Evolutionary conservation across 331 rosid species (phyloP).

Genomic region (Pyracantha coccinea): DNA sequence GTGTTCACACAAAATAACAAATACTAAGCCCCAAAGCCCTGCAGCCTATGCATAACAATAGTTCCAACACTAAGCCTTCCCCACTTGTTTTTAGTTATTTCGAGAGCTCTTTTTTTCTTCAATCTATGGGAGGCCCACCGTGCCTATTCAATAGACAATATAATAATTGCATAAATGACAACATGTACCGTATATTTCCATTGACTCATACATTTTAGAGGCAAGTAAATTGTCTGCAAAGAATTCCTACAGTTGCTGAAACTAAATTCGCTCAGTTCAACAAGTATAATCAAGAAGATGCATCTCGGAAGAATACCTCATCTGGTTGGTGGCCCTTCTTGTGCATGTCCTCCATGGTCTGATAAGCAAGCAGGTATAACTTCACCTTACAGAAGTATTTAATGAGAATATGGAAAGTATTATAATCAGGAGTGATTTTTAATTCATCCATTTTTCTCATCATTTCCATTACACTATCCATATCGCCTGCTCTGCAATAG

Average conservation of each 20-base stretch:
- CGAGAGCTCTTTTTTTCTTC: not conserved
- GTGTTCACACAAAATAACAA: not conserved
- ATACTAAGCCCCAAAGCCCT: not conserved
- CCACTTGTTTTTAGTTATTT: not conserved
- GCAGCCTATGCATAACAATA: not conserved
- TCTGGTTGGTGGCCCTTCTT: constrained; percentile 71
- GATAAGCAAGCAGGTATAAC: constrained; percentile 71
- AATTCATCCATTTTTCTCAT: constrained; percentile 83
- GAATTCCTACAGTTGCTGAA: not conserved
- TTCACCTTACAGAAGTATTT: constrained; percentile 82
- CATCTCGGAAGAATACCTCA: constrained; percentile 51
- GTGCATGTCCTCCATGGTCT: constrained; percentile 79
- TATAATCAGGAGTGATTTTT: constrained; percentile 77
- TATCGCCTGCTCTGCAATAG: constrained; percentile 89
- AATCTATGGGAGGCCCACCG: not conserved
- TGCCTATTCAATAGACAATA: not conserved
- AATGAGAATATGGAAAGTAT: constrained; percentile 73
- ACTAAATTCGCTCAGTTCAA: not conserved
- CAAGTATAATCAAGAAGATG: constrained; percentile 5
- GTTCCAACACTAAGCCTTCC: not conserved
- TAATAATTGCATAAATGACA: not conserved
- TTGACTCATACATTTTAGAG: not conserved
- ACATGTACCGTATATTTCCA: not conserved
- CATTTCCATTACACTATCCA: constrained; percentile 88
- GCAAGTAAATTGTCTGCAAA: not conserved